These are phyloP conservation scores for Globisporangium abappressorium DNA, from an alignment of 352 stramenopile genomes.

Conservation along the genomic window DNA sequence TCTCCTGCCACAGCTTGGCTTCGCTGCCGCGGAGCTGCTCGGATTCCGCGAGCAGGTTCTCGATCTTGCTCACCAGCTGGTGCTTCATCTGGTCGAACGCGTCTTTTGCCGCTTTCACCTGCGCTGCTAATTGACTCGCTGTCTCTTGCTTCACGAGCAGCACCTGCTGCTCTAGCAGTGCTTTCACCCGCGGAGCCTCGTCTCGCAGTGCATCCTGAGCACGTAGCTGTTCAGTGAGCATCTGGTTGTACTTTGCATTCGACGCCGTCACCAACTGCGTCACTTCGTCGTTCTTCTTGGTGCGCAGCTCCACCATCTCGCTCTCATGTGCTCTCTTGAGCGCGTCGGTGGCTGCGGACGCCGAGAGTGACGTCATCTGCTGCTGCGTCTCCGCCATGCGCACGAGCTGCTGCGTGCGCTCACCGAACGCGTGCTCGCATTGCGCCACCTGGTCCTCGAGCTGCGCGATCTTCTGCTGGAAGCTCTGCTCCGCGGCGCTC, in stretches of 20 bases:
- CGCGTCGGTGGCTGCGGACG: constrained; percentile 16
- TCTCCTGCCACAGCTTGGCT: constrained; percentile 51
- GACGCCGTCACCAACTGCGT: constrained; percentile 60
- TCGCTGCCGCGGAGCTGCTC: constrained; percentile 45
- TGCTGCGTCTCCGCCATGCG: constrained; percentile 28
- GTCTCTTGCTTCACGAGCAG: constrained; percentile 11
- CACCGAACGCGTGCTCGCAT: constrained; percentile 38
- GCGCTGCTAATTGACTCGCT: constrained; percentile 5
- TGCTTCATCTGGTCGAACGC: constrained; percentile 45
- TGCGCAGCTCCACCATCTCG: constrained; percentile 26
- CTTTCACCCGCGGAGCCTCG: constrained; percentile 20
- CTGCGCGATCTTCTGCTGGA: constrained; percentile 39
- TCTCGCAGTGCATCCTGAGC: constrained; percentile 47
- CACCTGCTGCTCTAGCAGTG: constrained; percentile 19
- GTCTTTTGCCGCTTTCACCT: constrained; percentile 17
- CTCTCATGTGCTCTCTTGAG: constrained; percentile 17
- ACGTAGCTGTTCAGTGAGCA: constrained; percentile 73
- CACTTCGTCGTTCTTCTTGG: constrained; percentile 56
- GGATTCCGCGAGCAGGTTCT: constrained; percentile 47
- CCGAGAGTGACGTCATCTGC: constrained; percentile 17
- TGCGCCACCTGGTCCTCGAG: constrained; percentile 41
- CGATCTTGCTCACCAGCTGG: constrained; percentile 60
- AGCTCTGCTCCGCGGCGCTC: constrained; percentile 22
- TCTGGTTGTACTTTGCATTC: constrained; percentile 71
- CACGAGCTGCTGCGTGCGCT: constrained; percentile 39